phyloP scores from a whole-genome alignment of 495 filamentous ascomycete genomes.

The Lichenothelia convexa region DNA sequence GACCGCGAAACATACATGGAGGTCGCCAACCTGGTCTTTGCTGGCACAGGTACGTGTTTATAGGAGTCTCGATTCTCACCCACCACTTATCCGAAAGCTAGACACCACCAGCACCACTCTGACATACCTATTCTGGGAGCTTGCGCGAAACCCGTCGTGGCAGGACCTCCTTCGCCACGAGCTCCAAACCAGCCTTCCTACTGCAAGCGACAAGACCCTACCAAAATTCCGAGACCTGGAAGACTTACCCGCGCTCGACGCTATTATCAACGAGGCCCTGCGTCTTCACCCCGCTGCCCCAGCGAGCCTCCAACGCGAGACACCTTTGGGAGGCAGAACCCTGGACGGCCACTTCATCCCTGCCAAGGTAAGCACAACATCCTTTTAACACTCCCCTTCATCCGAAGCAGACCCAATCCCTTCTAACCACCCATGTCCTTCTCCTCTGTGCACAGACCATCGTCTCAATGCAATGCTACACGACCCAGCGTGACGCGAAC shows the following conservation, averaged over 20 bases:
- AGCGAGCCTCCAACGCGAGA: constrained; percentile 1
- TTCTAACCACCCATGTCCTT: not conserved
- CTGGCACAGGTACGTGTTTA: too few relatives aligned
- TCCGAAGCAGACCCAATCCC: too few relatives aligned
- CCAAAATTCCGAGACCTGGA: not conserved
- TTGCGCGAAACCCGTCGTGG: constrained; percentile 1
- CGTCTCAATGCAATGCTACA: constrained; percentile 3
- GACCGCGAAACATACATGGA: constrained; percentile 2
- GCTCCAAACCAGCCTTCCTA: not conserved
- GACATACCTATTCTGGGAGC: constrained; percentile 5
- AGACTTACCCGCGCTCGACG: not conserved
- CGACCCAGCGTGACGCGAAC: constrained; percentile 1
- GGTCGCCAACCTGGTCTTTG: constrained; percentile 4
- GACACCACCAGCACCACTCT: constrained; percentile 5
- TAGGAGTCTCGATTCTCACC: too few relatives aligned
- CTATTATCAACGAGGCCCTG: constrained; percentile 2
- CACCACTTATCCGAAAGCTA: too few relatives aligned
- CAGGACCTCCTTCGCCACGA: constrained; percentile 1
- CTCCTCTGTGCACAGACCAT: not conserved
- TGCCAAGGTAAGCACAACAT: not conserved
- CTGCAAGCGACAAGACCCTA: not conserved
- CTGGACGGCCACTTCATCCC: not conserved
- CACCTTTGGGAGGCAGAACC: not conserved
- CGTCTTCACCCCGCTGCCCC: constrained; percentile 4
- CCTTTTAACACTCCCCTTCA: too few relatives aligned